Evolutionary conservation across 2,329 filamentous ascomycete species (phyloP).

Genomic region (Colletotrichum trifolii): DNA sequence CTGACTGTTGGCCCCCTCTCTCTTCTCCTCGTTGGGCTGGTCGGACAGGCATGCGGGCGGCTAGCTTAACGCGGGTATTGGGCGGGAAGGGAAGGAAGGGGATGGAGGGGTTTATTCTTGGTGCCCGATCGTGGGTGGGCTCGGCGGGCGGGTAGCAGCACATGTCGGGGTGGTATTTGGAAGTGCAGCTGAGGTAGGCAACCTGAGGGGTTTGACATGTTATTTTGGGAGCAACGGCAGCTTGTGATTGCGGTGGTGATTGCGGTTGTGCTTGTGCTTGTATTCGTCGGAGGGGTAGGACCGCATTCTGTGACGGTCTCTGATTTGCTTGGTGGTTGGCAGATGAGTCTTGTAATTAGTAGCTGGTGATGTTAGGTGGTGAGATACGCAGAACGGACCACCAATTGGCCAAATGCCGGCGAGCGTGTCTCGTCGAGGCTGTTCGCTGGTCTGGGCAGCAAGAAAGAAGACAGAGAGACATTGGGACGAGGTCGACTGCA

Average conservation of each 20-base stretch:
- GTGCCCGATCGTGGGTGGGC: constrained; percentile 27
- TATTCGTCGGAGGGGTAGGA: neutral
- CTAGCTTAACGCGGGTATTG: constrained; percentile 31
- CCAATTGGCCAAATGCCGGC: no score
- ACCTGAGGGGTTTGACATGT: neutral
- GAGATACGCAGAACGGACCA: no score
- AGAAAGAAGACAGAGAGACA: no score
- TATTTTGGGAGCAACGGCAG: constrained; percentile 8
- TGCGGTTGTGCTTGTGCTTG: neutral
- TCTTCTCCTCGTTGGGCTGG: no score
- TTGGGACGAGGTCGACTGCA: no score
- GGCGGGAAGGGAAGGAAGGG: constrained; percentile 3
- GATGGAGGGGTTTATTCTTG: neutral
- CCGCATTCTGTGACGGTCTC: no score
- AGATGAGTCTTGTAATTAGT: no score
- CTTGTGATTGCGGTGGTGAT: neutral
- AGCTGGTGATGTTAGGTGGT: no score
- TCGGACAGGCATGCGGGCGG: constrained; percentile 2
- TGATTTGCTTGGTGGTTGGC: no score
- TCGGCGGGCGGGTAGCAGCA: constrained; percentile 20
- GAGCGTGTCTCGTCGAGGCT: no score
- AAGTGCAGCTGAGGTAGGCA: constrained; percentile 2
- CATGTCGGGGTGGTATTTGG: constrained; percentile 14
- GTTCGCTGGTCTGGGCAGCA: no score
- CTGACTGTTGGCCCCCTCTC: no score